Percentiles rank a stretch among this genome's conserved stretches.
Conservation (phyloP, 2,329 filamentous ascomycete species). For the Penicillium sp. region DNA sequence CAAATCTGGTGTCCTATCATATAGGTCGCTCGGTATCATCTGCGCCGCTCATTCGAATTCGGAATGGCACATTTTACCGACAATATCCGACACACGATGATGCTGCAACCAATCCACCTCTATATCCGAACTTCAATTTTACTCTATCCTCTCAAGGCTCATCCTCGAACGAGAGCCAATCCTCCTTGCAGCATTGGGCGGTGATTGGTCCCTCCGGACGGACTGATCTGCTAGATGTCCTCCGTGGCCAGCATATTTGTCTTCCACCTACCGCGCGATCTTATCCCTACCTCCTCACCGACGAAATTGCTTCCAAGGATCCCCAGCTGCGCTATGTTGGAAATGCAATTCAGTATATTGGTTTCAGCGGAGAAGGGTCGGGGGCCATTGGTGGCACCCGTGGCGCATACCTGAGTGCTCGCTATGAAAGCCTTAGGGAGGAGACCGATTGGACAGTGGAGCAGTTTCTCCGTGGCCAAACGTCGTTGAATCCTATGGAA, state of each 20-base stretch:
- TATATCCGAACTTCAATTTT: constrained; percentile 73
- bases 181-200: constrained; percentile 67
- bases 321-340: constrained; percentile 57
- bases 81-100: constrained; percentile 61
- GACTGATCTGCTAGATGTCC: constrained; percentile 76
- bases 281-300: constrained; percentile 73
- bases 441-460: constrained; percentile 81
- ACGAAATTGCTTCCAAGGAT: constrained; percentile 55
- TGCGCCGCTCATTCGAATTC: constrained; percentile 66
- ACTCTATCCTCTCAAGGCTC: constrained; percentile 57
- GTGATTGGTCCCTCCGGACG: constrained; percentile 78
- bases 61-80: constrained; percentile 80
- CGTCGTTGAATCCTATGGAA: constrained; percentile 73
- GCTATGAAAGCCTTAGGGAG: constrained; percentile 86
- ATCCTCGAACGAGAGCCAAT: constrained; percentile 16
- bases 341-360: constrained; percentile 81
- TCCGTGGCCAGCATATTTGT: constrained; percentile 73
- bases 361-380: constrained; percentile 74
- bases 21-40: constrained; percentile 10
- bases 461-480: constrained; percentile 80
- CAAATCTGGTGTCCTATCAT: not conserved
- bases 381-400: constrained; percentile 47
- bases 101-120: constrained; percentile 56
- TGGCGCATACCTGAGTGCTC: constrained; percentile 81
- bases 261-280: constrained; percentile 72